phyloP scores from a whole-genome alignment of 768 basidiomycete genomes.

The Sarcodon aspratus region DNA sequence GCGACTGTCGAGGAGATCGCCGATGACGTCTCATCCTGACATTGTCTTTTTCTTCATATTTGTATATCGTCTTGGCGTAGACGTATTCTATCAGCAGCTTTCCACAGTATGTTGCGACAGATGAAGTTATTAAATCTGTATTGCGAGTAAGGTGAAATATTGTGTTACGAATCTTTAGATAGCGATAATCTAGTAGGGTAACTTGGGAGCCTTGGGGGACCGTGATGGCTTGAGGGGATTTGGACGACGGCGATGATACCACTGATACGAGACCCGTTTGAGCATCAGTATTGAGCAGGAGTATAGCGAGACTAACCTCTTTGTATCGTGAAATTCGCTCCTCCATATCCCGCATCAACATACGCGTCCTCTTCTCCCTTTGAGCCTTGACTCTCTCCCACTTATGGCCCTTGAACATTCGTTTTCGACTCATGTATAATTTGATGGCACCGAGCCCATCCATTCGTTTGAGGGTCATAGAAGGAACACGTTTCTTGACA shows the following conservation, averaged over 20 bases:
- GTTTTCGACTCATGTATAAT: slow-evolving; percentile 65
- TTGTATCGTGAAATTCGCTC: slow-evolving; percentile 58
- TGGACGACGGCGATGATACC: slow-evolving; percentile 6
- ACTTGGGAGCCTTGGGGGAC: slow-evolving; percentile 3
- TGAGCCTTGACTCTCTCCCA: slow-evolving; percentile 56
- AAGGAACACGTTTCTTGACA: slow-evolving; percentile 8
- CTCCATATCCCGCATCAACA: slow-evolving; percentile 61
- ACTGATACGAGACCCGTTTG: slow-evolving; percentile 1
- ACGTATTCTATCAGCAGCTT: no score
- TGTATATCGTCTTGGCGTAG: background rate
- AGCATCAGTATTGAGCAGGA: background rate
- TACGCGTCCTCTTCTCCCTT: slow-evolving; percentile 33
- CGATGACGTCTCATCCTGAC: slow-evolving; percentile 17
- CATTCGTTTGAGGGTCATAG: slow-evolving; percentile 7
- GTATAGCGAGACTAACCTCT: slow-evolving; percentile 25
- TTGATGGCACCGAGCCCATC: slow-evolving; percentile 29
- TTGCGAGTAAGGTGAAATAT: background rate
- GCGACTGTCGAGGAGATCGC: slow-evolving; percentile 35
- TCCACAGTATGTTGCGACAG: background rate
- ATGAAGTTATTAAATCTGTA: background rate
- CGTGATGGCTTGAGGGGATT: slow-evolving; percentile 3
- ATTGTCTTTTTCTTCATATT: background rate
- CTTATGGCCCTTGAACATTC: slow-evolving; percentile 92
- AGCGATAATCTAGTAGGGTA: slow-evolving; percentile 5
- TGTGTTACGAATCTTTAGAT: background rate